Evolutionary conservation across 2,329 filamentous ascomycete species (phyloP), one percentile per base, ranked within the genome.

Genomic region (Phialocephala subalpina): DNA sequence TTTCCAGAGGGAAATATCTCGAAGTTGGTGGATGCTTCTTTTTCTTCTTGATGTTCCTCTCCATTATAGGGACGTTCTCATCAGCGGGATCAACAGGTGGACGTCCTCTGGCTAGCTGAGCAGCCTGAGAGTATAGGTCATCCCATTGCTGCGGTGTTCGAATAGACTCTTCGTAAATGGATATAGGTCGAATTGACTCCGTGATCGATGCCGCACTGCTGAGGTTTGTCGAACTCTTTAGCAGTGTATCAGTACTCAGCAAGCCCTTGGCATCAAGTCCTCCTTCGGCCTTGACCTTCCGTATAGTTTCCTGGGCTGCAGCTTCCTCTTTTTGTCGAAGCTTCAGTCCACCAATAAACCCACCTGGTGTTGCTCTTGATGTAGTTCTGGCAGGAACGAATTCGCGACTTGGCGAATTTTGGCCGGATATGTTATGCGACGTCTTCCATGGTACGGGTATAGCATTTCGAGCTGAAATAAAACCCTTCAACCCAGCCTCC

Each of bases 321-420:
- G 62, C 65, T 47, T 74, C 71, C 55, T 72, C 67, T 7, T 69
- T 71, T 33, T 73, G 67, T 53, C 72, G 69, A 1, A 77, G 69
- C 59, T 75, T 77, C 11, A 77, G 47, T 29, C 75, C 75, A 20
- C 75, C 75, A 49, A 76, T 74, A 45, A 77, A 77, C 7, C 69
- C 72, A 16, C 59, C 59, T 22, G 60, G 29, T 2, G 61, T 49
- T n/a, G 36, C 52, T 20, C 36, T 61, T 25, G 67, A 47, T 20
- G 69, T 42, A 16, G 64, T 16, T 14, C 55, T 33, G 42, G 18
- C 16, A 27, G 42, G 55, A 20, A 25, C 35, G 49, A 53, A 53
- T 42, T 69, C 67, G 58, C 68, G 53, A 8, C 61, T 40, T 0
- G 69, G 57, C 6, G 65, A 64, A 2, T 22, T 47, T 12, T 61